Base-by-base conservation (phyloP, 2,329 filamentous ascomycete genomes). In the Pyrenophora seminiperda region DNA sequence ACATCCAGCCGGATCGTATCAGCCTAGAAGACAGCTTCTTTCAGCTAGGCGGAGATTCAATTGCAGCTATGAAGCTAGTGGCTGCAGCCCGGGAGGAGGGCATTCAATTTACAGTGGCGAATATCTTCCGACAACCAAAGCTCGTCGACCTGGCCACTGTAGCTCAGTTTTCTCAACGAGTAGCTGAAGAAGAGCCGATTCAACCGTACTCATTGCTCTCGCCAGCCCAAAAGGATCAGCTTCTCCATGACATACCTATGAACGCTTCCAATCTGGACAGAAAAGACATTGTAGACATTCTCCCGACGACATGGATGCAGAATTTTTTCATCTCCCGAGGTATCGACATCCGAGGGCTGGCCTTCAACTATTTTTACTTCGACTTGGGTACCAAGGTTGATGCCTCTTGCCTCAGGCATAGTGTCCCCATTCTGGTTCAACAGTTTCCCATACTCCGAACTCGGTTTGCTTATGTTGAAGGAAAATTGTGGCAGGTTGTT, bases 1-100 rank as follows among this genome's bases (percentile, higher is more conserved):
- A 14, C 7, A 43, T 43, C 13, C 30, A 43, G 4, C n/a, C 41
- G 3, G 13, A 20, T 11, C 19, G 41, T 11, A 34, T 43, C n/a
- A 31, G 41, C 1, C 9, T 43, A 5, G 32, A 75, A 32, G 74
- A 76, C 30, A 75, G 65, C 49, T 78, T 78, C 61, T 75, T 77
- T 46, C 65, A 67, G 0, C 60, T 75, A 2, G 76, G 76, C 30
- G 76, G 76, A 24, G 75, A 77, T 47, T 77, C 75, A 0, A 70
- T 77, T 47, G 65, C 68, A 9, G 75, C 75, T 4, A 77, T 78
- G 73, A 51, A 44, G 17, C 5, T 50, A 13, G 34, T 33, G 11
- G 34, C 22, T 7, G 15, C 14, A 7, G 41, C 38, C 20, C 41
- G 38, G 4, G 30, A 45, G n/a, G 13, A 29, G 3, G 32, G n/a